Percentiles rank a stretch among this genome's conserved stretches.
Conservation (phyloP, 345 rosid species). For the Leavenworthia alabamica region DNA sequence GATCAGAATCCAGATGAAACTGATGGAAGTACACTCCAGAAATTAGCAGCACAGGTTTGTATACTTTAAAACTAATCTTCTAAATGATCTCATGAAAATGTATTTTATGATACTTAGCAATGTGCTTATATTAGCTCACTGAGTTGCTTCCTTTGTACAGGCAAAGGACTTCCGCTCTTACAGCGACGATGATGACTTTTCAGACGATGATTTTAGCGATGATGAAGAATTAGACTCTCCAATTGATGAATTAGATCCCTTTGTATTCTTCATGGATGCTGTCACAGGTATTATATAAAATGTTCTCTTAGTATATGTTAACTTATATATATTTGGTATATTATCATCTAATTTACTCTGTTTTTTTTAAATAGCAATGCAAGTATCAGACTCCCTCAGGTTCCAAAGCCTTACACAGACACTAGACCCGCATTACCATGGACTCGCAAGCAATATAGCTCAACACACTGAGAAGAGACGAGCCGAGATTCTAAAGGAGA, state of each 20-base stretch:
- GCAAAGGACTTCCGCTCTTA: constrained; percentile 74
- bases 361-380: constrained; percentile 46
- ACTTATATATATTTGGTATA: not conserved
- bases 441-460: constrained; percentile 76
- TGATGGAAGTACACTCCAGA: constrained; percentile 67
- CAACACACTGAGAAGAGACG: constrained; percentile 93
- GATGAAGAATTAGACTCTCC: constrained; percentile 96
- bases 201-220: constrained; percentile 82
- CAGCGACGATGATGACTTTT: constrained; percentile 59
- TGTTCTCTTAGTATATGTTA: not conserved
- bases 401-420: constrained; percentile 76
- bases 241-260: constrained; percentile 95
- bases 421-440: constrained; percentile 79
- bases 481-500: constrained; percentile 81
- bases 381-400: constrained; percentile 58
- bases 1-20: constrained; percentile 95
- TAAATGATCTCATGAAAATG: not conserved
- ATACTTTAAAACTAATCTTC: not conserved
- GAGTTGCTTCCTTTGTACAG: constrained; percentile 19
- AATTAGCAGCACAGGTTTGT: constrained; percentile 84
- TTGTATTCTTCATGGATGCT: constrained; percentile 82
- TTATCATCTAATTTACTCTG: not conserved
- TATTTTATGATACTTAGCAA: not conserved
- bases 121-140: constrained; percentile 1
- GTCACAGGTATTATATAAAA: constrained; percentile 51